These are phyloP conservation scores for Eimeria sp. DNA, from an alignment of 169 alveolate species.

Conservation along the genomic window DNA sequence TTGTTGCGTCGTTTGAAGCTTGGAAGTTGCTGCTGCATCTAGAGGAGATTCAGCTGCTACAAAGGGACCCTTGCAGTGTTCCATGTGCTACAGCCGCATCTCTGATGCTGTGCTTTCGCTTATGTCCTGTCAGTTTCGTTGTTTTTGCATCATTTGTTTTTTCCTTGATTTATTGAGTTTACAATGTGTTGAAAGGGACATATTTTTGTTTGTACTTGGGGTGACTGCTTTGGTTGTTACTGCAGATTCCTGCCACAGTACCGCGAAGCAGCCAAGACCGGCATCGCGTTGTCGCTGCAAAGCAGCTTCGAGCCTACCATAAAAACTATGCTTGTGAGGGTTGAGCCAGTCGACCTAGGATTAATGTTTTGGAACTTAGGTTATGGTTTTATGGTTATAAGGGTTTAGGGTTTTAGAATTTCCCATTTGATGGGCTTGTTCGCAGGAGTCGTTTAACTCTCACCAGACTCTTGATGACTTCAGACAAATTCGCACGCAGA, in stretches of 20 bases:
- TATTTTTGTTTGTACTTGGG: background rate
- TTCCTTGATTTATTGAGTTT: background rate
- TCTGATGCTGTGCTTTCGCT: background rate
- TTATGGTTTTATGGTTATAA: background rate
- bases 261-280: conserved; percentile 19
- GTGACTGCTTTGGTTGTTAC: conserved; percentile 6
- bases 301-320: conserved; percentile 35
- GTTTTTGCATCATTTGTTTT: background rate
- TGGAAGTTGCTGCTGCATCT: background rate
- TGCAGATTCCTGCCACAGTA: conserved; percentile 59
- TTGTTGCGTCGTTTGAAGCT: background rate
- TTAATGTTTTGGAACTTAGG: background rate
- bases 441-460: conserved; percentile 73
- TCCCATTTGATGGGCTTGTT: background rate
- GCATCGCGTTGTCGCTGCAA: conserved; percentile 68
- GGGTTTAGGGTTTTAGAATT: background rate
- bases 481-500: conserved; percentile 74
- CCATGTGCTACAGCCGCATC: background rate
- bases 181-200: background rate
- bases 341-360: background rate
- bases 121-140: background rate
- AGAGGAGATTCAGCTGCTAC: conserved; percentile 21
- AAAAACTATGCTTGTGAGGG: conserved; percentile 35
- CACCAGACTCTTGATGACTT: conserved; percentile 62
- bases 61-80: background rate